Evolutionary conservation across 768 basidiomycete species (phyloP).

Genomic region (Pisolithus tinctorius): DNA sequence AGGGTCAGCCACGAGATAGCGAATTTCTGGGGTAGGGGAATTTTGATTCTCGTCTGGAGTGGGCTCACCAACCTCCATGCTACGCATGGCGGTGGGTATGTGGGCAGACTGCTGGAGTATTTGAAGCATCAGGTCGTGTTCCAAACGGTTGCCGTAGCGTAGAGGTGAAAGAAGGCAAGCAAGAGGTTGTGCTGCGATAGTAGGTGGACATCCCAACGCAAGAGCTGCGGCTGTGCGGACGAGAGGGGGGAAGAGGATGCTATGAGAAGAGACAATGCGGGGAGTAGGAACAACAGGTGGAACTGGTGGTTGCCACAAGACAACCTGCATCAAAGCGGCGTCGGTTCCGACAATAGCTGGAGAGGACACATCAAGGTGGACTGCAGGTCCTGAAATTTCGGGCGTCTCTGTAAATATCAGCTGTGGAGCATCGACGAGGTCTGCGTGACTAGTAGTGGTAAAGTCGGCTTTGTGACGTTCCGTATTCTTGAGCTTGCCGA

Average conservation of each 20-base stretch:
- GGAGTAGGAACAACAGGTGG: background rate
- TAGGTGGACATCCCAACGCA: background rate
- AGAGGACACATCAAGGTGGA: background rate
- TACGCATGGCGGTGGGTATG: background rate
- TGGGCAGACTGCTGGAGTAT: background rate
- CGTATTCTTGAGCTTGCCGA: slow-evolving; percentile 1
- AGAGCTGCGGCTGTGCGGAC: background rate
- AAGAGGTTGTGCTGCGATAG: background rate
- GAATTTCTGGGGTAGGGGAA: background rate
- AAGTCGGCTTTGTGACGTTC: background rate
- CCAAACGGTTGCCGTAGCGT: background rate
- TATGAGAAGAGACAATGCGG: background rate
- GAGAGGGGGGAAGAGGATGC: background rate
- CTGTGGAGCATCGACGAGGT: background rate
- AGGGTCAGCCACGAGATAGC: background rate
- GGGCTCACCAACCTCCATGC: no score
- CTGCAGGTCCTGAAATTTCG: background rate
- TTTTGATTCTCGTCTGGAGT: background rate
- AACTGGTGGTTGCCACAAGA: slow-evolving; percentile 1
- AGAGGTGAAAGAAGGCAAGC: background rate
- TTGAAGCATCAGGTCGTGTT: background rate
- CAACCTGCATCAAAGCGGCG: background rate
- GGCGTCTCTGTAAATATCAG: background rate
- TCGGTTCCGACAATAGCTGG: background rate
- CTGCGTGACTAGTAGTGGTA: background rate